Percentiles rank a stretch among this genome's conserved stretches.
phyloP scores from a whole-genome alignment of 805 yeast species.

The Candida methanosorbosa region DNA sequence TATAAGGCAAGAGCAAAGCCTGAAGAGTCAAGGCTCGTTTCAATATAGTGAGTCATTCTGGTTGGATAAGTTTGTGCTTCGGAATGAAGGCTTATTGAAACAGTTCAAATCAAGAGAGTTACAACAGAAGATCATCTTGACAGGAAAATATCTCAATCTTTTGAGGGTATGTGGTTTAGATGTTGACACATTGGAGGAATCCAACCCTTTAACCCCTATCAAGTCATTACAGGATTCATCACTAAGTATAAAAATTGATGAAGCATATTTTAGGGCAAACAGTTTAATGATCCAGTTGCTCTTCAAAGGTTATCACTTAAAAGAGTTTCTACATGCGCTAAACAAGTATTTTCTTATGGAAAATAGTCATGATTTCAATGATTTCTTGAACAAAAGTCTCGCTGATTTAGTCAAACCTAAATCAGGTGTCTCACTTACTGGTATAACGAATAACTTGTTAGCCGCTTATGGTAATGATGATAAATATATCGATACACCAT shows the following conservation, averaged over 20 bases:
- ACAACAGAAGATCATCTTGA: constrained; percentile 58
- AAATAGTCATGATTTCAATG: constrained; percentile 40
- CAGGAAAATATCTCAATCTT: constrained; percentile 81
- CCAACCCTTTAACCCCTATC: constrained; percentile 1
- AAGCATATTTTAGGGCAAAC: constrained; percentile 65
- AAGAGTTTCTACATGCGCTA: constrained; percentile 35
- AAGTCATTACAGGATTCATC: constrained; percentile 22
- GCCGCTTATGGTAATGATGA: not conserved
- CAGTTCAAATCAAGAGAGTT: constrained; percentile 47
- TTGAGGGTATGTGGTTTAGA: constrained; percentile 51
- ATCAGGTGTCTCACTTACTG: constrained; percentile 17
- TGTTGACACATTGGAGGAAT: constrained; percentile 3
- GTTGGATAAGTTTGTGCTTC: constrained; percentile 65
- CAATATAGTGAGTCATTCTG: constrained; percentile 48
- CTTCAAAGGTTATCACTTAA: constrained; percentile 50
- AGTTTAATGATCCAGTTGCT: constrained; percentile 46
- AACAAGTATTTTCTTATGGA: constrained; percentile 52
- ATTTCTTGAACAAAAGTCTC: constrained; percentile 41
- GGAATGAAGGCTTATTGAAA: constrained; percentile 66
- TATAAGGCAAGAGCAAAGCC: constrained; percentile 37
- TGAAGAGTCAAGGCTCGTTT: not conserved
- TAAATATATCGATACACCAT: not conserved
- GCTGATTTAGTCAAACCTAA: constrained; percentile 40
- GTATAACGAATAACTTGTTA: constrained; percentile 23
- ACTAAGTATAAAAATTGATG: constrained; percentile 45